Percentiles rank a stretch among this genome's conserved stretches.
Evolutionary conservation across 441 rosid genomes (phyloP).

Genomic region (Pelargonium citronellum): DNA sequence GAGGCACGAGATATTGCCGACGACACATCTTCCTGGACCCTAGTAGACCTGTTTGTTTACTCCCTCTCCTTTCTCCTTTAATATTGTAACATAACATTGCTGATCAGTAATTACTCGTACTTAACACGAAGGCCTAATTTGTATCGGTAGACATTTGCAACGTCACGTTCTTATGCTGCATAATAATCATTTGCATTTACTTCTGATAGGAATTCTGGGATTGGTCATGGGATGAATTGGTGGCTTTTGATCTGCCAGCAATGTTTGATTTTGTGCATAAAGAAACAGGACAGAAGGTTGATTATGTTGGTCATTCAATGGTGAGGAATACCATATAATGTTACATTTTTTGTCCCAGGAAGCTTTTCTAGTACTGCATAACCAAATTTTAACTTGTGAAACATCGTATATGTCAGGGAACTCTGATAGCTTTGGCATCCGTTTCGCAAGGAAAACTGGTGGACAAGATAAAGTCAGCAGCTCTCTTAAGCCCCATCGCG

Average conservation of each 20-base stretch:
- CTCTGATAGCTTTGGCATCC: conserved; percentile 67
- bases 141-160: too few relatives aligned
- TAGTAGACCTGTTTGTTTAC: conserved; percentile 31
- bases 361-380: not conserved
- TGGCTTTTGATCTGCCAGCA: conserved; percentile 63
- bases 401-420: conserved; percentile 43
- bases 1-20: conserved; percentile 78
- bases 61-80: not conserved
- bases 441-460: conserved; percentile 60
- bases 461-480: conserved; percentile 62
- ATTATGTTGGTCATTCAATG: conserved; percentile 88
- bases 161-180: too few relatives aligned
- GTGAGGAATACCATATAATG: conserved; percentile 28
- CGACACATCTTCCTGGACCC: conserved; percentile 53
- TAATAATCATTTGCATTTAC: too few relatives aligned
- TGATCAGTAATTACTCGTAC: too few relatives aligned
- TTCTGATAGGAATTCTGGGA: conserved; percentile 58
- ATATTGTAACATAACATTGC: not conserved
- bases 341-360: too few relatives aligned
- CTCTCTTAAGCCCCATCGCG: conserved; percentile 74
- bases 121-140: too few relatives aligned
- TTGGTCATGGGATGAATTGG: conserved; percentile 94
- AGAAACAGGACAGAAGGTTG: conserved; percentile 62
- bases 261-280: conserved; percentile 47
- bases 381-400: not conserved